phyloP scores from a whole-genome alignment of 2,329 filamentous ascomycete species.

The Pezicula neosporulosa region DNA sequence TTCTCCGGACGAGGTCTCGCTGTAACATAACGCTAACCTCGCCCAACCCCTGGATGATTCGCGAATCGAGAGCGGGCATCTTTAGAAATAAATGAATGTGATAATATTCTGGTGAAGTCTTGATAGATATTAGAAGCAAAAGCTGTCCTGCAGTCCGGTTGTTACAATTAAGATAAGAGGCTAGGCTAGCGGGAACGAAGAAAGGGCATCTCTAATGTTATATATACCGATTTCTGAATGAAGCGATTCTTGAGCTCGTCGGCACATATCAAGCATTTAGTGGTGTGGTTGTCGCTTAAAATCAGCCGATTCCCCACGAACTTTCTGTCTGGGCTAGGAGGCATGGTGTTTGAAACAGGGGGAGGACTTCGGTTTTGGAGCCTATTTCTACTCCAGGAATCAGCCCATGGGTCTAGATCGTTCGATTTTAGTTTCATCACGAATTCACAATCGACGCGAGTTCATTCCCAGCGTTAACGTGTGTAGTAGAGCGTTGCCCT shows the following conservation, averaged over 20 bases:
- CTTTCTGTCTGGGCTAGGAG: neutral
- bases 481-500: neutral
- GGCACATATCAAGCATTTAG: neutral
- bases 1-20: neutral
- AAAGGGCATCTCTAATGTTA: neutral
- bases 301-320: neutral
- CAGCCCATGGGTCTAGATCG: neutral
- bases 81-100: neutral
- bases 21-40: constrained; percentile 1
- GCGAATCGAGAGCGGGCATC: constrained; percentile 2
- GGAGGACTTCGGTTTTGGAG: neutral
- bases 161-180: neutral
- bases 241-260: too few relatives aligned
- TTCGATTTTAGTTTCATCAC: neutral
- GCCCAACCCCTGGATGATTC: neutral
- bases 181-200: neutral
- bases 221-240: neutral
- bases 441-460: neutral
- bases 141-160: neutral
- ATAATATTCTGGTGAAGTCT: neutral
- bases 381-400: neutral
- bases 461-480: neutral
- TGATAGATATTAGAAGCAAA: neutral
- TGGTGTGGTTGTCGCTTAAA: neutral
- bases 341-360: neutral